Conservation (phyloP, 169 alveolate species). For the Plasmodium malariae region DNA sequence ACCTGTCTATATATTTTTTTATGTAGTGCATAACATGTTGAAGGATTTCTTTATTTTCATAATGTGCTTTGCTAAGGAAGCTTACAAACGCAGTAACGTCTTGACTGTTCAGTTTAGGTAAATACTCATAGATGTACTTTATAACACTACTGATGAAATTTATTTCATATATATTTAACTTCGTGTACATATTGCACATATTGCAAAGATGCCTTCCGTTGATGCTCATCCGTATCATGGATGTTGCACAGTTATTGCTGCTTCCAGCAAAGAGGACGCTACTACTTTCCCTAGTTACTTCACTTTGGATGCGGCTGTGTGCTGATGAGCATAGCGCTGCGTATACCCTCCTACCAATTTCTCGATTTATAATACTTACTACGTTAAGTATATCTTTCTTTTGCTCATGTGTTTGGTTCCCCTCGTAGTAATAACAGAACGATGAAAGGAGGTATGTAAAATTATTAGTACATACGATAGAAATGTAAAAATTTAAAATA, state of each 20-base stretch:
- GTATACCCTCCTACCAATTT: too few relatives aligned
- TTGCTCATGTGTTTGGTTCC: neutral
- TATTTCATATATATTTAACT: slow-evolving; percentile 1
- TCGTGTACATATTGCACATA: slow-evolving; percentile 18
- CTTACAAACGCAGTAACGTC: slow-evolving; percentile 31
- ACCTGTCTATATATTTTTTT: neutral
- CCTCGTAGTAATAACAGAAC: neutral
- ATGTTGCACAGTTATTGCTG: too few relatives aligned
- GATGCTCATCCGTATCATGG: neutral
- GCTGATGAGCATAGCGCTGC: too few relatives aligned
- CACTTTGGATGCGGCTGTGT: too few relatives aligned
- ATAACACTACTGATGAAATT: neutral
- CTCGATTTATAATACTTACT: too few relatives aligned
- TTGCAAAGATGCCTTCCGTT: slow-evolving; percentile 41
- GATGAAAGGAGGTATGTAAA: slow-evolving; percentile 8
- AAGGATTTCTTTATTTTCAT: neutral
- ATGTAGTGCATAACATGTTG: neutral
- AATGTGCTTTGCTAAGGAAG: neutral
- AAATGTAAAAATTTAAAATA: slow-evolving; percentile 14
- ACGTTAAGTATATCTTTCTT: neutral
- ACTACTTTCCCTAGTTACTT: too few relatives aligned
- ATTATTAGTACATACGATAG: slow-evolving; percentile 32
- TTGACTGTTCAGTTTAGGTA: neutral
- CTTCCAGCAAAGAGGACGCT: too few relatives aligned
- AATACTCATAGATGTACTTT: neutral